Evolutionary conservation across 2,329 filamentous ascomycete species (phyloP), one percentile per base, ranked within the genome.

Genomic region (Pestalotiopsis sp.): DNA sequence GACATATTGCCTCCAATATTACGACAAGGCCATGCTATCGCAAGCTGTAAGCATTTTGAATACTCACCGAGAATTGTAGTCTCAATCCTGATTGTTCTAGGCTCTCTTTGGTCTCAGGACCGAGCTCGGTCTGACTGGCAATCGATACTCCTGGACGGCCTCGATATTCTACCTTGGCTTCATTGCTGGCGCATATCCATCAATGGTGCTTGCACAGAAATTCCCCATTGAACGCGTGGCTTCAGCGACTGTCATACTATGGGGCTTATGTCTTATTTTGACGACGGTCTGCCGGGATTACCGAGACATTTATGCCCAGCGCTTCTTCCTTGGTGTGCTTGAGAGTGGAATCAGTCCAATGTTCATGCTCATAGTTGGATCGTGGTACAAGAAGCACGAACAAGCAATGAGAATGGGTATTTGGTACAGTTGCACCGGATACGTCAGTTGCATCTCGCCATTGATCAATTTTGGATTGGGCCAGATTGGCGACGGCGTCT

Each of bases 281-380:
- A 84, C 82, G 0, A 76, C 78, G 2, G 76, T 73, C 1, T 84
- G 82, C 69, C 75, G 72, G 4, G 78, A 77, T 25, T 84, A 80
- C 68, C 76, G 73, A 27, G 77, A 76, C 1, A 69, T 85, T 1
- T 81, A 79, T 36, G 82, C 78, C 0, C 84, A 87, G 71, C 77
- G 86, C 4, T 89, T 89, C 79, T 84, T 87, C 63, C 80, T 90
- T 1, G 88, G 88, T 0, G 81, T 88, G 5, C 75, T 90, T 1
- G 88, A 90, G 73, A 82, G 81, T 2, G 84, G 86, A 25, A 84
- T 90, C 45, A 86, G 84, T 1, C 88, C 88, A 0, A 85, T 85
- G 59, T 89, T 88, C 69, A 87, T 88, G 81, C 81, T 87, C 65
- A 86, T 87, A 58, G 81, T 87, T 2, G 77, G 74, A 61, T 69